These are phyloP conservation scores for Talaromyces islandicus DNA, from an alignment of 2,329 filamentous ascomycete genomes.

Conservation along the genomic window DNA sequence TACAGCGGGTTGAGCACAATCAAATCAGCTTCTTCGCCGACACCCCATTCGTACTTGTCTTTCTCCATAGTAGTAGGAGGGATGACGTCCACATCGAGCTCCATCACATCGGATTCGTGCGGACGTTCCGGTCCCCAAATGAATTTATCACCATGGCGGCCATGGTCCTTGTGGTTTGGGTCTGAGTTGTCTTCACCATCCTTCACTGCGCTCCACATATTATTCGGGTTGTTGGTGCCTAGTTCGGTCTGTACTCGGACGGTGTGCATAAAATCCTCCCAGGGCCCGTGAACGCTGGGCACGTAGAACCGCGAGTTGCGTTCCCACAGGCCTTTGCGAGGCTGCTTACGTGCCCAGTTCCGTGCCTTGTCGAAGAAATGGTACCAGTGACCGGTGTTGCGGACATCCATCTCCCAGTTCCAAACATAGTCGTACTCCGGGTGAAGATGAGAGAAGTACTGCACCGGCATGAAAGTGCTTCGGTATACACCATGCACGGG, in stretches of 20 bases:
- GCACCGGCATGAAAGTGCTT: slow-evolving; percentile 87
- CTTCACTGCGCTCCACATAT: slow-evolving; percentile 56
- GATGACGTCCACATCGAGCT: slow-evolving; percentile 64
- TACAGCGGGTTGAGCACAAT: slow-evolving; percentile 91
- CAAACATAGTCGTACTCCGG: slow-evolving; percentile 76
- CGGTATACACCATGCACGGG: slow-evolving; percentile 90
- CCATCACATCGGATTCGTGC: slow-evolving; percentile 62
- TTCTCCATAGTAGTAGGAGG: slow-evolving; percentile 69
- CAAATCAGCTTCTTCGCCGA: slow-evolving; percentile 83
- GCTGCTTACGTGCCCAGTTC: slow-evolving; percentile 65
- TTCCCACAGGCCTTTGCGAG: slow-evolving; percentile 76
- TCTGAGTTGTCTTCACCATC: slow-evolving; percentile 18
- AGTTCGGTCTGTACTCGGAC: slow-evolving; percentile 69
- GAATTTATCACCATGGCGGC: slow-evolving; percentile 50
- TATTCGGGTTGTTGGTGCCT: slow-evolving; percentile 59
- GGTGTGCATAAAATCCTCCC: slow-evolving; percentile 76
- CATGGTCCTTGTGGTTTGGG: slow-evolving; percentile 20
- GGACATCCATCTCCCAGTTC: slow-evolving; percentile 83
- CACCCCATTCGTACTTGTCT: slow-evolving; percentile 80
- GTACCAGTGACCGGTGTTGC: slow-evolving; percentile 76
- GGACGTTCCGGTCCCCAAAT: slow-evolving; percentile 83
- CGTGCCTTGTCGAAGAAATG: slow-evolving; percentile 68
- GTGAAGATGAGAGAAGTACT: slow-evolving; percentile 79
- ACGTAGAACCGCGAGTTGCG: slow-evolving; percentile 73
- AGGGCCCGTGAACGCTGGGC: slow-evolving; percentile 67